phyloP scores from a whole-genome alignment of 116 monocot genomes.

The Cymodocea nodosa region DNA sequence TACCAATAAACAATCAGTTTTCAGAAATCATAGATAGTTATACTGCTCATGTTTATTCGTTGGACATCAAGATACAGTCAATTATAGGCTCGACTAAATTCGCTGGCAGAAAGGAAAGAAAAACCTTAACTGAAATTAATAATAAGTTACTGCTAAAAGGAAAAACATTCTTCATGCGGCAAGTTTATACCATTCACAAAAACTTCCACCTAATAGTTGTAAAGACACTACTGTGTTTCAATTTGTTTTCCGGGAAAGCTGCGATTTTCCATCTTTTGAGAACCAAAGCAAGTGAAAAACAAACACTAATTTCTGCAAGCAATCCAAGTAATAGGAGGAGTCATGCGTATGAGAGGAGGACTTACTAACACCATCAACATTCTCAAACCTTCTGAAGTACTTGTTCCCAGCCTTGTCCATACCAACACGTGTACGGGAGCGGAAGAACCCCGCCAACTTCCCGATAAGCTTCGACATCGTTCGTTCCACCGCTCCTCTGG shows the following conservation, averaged over 20 bases:
- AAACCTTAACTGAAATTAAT: no score
- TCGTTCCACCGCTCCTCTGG: not conserved
- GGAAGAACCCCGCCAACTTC: slow-evolving; percentile 33
- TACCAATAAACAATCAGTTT: no score
- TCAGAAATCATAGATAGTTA: no score
- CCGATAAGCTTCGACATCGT: slow-evolving; percentile 39
- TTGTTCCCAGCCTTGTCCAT: slow-evolving; percentile 56
- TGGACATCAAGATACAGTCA: not conserved
- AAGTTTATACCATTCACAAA: not conserved
- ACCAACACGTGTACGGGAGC: slow-evolving; percentile 31
- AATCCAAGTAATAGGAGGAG: not conserved
- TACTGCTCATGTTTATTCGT: not conserved
- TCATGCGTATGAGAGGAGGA: not conserved
- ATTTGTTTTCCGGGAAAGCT: not conserved
- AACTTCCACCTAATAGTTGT: not conserved
- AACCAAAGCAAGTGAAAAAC: not conserved
- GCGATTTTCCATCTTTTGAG: not conserved
- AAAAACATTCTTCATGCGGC: not conserved
- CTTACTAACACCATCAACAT: slow-evolving; percentile 48
- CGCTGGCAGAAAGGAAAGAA: no score
- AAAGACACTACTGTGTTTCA: not conserved
- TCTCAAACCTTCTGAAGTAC: slow-evolving; percentile 43
- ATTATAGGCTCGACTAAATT: not conserved
- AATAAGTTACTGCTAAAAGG: no score
- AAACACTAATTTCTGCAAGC: not conserved